Percentiles rank a stretch among this genome's conserved stretches.
Conservation (phyloP, 2,329 filamentous ascomycete species). For the Calycina herbarum region DNA sequence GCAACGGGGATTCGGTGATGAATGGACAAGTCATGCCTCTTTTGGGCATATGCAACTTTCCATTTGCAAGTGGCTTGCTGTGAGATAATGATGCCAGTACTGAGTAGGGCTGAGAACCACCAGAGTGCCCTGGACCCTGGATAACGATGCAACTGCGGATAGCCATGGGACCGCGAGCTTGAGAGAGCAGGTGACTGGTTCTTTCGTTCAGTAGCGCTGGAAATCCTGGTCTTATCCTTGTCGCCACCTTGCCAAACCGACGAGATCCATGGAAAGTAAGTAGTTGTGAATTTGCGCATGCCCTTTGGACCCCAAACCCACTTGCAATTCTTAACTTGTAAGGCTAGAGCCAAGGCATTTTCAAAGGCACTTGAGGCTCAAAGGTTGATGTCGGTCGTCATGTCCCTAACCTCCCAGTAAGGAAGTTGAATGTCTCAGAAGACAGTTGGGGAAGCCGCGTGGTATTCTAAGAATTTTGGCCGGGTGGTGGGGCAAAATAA, state of each 20-base stretch:
- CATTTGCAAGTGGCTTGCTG: not conserved
- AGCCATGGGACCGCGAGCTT: not conserved
- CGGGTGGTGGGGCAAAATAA: not conserved
- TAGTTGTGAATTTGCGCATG: not conserved
- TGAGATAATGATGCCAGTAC: not conserved
- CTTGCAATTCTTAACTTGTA: not conserved
- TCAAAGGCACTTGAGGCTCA: not conserved
- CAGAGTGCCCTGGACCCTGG: not conserved
- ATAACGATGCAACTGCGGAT: conserved; percentile 1
- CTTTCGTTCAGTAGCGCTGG: not conserved
- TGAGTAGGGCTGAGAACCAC: not conserved
- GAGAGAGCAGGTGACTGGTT: conserved; percentile 1
- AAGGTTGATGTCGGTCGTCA: not conserved
- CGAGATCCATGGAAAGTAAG: not conserved
- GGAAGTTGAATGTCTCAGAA: not conserved
- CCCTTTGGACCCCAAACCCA: not conserved
- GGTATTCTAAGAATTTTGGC: not conserved
- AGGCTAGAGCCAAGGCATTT: not conserved
- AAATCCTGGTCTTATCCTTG: not conserved
- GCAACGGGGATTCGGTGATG: not conserved
- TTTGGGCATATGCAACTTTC: not conserved
- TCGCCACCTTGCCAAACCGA: not conserved
- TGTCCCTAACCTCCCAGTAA: not conserved
- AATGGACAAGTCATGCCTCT: not conserved
- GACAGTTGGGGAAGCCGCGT: not conserved